Percentiles rank a stretch among this genome's conserved stretches.
Evolutionary conservation across 345 rosid genomes (phyloP).

Genomic region (Citropsis articulata): DNA sequence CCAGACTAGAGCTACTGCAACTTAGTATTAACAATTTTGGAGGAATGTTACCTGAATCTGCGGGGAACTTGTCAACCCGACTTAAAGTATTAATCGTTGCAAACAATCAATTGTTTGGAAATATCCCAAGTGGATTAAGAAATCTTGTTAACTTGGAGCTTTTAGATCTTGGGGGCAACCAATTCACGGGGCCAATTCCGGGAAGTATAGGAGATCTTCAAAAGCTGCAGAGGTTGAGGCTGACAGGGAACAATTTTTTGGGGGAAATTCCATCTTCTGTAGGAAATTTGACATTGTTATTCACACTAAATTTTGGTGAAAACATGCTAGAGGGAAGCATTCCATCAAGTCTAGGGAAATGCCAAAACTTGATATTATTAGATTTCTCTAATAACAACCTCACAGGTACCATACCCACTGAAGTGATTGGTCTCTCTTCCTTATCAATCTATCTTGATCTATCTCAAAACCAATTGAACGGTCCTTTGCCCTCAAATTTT

Average conservation of each 20-base stretch:
- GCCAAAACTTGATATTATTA: not conserved
- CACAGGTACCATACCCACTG: constrained; percentile 20
- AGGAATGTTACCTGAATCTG: not conserved
- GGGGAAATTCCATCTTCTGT: constrained; percentile 15
- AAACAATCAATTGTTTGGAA: not conserved
- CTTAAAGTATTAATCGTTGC: not conserved
- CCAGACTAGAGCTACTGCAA: not conserved
- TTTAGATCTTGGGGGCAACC: not conserved
- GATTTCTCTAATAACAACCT: constrained; percentile 11
- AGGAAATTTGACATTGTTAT: constrained; percentile 11
- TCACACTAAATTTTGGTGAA: fast-evolving
- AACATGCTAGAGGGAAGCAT: constrained; percentile 26
- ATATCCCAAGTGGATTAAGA: not conserved
- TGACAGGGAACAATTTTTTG: not conserved
- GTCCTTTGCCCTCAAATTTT: not conserved
- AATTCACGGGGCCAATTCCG: not conserved
- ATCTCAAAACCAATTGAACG: constrained; percentile 7
- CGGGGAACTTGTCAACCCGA: constrained; percentile 6
- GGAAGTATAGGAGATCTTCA: not conserved
- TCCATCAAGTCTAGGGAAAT: constrained; percentile 15
- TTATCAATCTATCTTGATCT: constrained; percentile 7
- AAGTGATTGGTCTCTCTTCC: constrained; percentile 17
- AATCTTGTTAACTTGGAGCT: not conserved
- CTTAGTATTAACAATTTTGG: not conserved
- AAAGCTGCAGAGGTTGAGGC: not conserved